phyloP scores from a whole-genome alignment of 2,329 filamentous ascomycete species.

The Tricladium varicosporioides region DNA sequence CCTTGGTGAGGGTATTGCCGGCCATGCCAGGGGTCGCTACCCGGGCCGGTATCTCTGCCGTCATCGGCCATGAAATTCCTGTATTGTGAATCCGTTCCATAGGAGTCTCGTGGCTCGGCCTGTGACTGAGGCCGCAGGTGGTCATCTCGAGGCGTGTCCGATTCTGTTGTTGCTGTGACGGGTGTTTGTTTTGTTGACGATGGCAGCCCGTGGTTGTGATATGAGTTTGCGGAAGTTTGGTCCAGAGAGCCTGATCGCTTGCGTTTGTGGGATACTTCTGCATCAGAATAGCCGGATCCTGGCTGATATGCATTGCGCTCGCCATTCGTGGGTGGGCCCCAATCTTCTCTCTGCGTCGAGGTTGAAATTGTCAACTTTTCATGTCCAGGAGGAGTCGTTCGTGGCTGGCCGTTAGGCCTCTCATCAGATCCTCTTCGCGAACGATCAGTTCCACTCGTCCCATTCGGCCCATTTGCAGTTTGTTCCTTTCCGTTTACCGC shows the following conservation, averaged over 20 bases:
- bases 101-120: constrained; percentile 36
- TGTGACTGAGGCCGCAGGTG: constrained; percentile 46
- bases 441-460: constrained; percentile 12
- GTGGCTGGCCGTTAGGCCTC: constrained; percentile 31
- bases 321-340: constrained; percentile 27
- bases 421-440: constrained; percentile 32
- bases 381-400: constrained; percentile 32
- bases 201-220: constrained; percentile 36
- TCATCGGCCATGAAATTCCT: constrained; percentile 27
- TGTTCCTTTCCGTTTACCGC: constrained; percentile 35
- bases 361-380: constrained; percentile 35
- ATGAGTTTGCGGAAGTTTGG: constrained; percentile 35
- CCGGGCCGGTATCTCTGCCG: constrained; percentile 16
- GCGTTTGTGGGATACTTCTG: constrained; percentile 55
- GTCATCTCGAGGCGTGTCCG: constrained; percentile 41
- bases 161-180: constrained; percentile 30
- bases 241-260: constrained; percentile 69
- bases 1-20: constrained; percentile 42
- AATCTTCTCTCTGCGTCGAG: constrained; percentile 31
- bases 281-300: constrained; percentile 24
- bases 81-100: constrained; percentile 26
- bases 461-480: constrained; percentile 15
- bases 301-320: constrained; percentile 26
- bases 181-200: constrained; percentile 36
- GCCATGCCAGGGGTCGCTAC: constrained; percentile 28